Percentiles rank a stretch among this genome's conserved stretches.
These are phyloP conservation scores for Polyporus arcularius DNA, from an alignment of 768 basidiomycete species.

Conservation along the genomic window DNA sequence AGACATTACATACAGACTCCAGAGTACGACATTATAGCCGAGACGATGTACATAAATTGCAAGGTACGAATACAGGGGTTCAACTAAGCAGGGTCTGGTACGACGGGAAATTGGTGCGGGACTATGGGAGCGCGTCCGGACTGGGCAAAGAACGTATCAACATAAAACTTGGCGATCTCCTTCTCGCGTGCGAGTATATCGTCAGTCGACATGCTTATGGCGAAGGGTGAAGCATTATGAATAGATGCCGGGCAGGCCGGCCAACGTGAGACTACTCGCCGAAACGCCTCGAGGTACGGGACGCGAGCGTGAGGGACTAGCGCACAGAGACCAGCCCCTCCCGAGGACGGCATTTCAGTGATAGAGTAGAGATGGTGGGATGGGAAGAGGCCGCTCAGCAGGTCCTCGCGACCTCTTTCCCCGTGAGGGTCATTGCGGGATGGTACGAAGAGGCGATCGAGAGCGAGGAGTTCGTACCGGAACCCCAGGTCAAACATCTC, in stretches of 20 bases:
- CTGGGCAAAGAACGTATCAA: neutral
- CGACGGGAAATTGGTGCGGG: neutral
- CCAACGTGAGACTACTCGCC: neutral
- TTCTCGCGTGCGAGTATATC: neutral
- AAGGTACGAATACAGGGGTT: too few species aligned
- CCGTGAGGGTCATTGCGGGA: neutral
- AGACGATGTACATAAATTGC: too few species aligned
- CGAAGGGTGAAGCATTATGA: neutral
- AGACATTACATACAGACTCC: too few species aligned
- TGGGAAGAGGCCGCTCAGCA: neutral
- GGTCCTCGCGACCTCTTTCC: neutral
- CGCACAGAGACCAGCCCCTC: neutral
- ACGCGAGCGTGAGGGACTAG: neutral
- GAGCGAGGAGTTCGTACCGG: neutral
- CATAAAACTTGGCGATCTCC: neutral
- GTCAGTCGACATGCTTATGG: neutral
- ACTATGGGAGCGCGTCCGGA: neutral
- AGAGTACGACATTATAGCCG: too few species aligned
- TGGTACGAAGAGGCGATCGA: neutral
- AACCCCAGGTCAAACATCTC: slow-evolving; percentile 4
- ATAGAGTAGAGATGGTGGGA: neutral
- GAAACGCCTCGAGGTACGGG: neutral
- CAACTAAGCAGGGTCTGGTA: too few species aligned
- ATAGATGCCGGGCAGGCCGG: neutral
- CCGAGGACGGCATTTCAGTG: neutral